Evolutionary conservation across 768 basidiomycete species (phyloP), one percentile per base, ranked within the genome.

Genomic region (Pleurotus platypus): DNA sequence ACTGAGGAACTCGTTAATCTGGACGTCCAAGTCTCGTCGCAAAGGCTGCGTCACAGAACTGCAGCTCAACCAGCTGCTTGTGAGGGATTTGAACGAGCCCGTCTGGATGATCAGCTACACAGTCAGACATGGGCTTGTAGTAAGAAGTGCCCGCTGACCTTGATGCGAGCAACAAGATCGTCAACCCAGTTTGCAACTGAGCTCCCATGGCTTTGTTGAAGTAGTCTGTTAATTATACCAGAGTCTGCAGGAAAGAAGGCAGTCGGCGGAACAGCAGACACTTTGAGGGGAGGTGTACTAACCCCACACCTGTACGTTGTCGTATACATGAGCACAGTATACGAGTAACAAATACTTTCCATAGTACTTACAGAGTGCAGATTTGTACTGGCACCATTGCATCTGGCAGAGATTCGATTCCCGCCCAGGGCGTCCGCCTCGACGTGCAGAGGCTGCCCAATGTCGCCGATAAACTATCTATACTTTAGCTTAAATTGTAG

Each of bases 401-500:
- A 81, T 38, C 57, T 72, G 13, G 70, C 75, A 40, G 53, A 60
- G 35, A 82, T 78, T 18, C 67, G 66, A 60, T 80, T 80, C 15
- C 79, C 78, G n/a, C 78, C 78, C 2, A 71, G 63, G 57, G 66
- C 70, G 35, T 69, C 56, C 16, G 73, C 76, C 70, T 82, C 76
- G 48, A 75, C 74, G 57, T 81, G 79, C 26, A 82, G 70, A 4
- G 79, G 78, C 59, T 81, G 80, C 16, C 77, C 74, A 57, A 81
- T 76, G 57, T 80, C 78, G 12, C 79, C 78, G 49, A 80, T 63
- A 61, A 80, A 78, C 76, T 75, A 40, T 12, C 45, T 42, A 48
- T 48, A 35, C 30, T 11, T 35, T 35, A 35, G 30, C 30, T 35
- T 35, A 35, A 6, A 35, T 35, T 35, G 30, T 1, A 18, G 43